Evolutionary conservation across 2,329 filamentous ascomycete species (phyloP).

Genomic region (Pseudopyricularia javanii): DNA sequence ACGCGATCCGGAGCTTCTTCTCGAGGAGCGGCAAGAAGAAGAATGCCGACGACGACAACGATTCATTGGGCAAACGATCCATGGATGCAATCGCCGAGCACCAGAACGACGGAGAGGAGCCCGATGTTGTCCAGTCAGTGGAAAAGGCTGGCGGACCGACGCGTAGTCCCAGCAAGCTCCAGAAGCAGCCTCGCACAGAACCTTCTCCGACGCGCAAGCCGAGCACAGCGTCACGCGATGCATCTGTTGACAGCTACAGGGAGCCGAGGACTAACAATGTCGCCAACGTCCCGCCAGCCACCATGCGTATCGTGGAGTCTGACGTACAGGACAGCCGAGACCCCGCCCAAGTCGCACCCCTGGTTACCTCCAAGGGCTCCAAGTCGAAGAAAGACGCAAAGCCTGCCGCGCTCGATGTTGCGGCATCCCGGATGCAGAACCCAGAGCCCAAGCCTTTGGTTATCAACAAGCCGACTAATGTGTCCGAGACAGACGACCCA

Average conservation of each 20-base stretch:
- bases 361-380: conserved; percentile 8
- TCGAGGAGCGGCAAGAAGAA: conserved; percentile 51
- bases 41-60: conserved; percentile 43
- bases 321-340: conserved; percentile 27
- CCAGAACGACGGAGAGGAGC: conserved; percentile 27
- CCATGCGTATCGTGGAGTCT: conserved; percentile 46
- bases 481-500: conserved; percentile 29
- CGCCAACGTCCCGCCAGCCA: conserved; percentile 41
- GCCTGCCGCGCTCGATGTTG: conserved; percentile 27
- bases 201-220: conserved; percentile 31
- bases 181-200: conserved; percentile 48
- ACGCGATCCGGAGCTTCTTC: conserved; percentile 47
- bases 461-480: conserved; percentile 21
- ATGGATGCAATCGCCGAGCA: conserved; percentile 35
- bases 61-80: conserved; percentile 49
- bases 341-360: conserved; percentile 12
- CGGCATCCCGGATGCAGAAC: conserved; percentile 22
- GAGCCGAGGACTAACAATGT: conserved; percentile 37
- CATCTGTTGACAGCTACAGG: conserved; percentile 23
- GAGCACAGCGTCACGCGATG: conserved; percentile 14
- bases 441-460: conserved; percentile 39
- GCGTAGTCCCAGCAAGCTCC: conserved; percentile 53
- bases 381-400: conserved; percentile 29
- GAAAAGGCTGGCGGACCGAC: conserved; percentile 33
- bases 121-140: conserved; percentile 31